Evolutionary conservation across 305 asterid genomes (phyloP).

Genomic region (Fraxinus platypoda): DNA sequence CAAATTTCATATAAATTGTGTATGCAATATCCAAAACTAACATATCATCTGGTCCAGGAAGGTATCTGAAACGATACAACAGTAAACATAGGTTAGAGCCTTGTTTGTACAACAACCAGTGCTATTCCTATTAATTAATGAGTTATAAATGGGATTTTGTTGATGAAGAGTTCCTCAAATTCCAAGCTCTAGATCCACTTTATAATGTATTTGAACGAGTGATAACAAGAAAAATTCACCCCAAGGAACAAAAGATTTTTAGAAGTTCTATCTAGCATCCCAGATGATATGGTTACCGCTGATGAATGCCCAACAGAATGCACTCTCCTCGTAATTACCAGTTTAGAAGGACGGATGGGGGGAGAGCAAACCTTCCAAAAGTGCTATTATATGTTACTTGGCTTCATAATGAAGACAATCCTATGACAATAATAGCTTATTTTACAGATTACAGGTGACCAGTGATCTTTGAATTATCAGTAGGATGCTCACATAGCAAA

Average conservation of each 20-base stretch:
- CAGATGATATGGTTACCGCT: neutral
- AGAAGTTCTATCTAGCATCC: neutral
- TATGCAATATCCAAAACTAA: slow-evolving; percentile 85
- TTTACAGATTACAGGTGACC: neutral
- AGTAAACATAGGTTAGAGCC: slow-evolving; percentile 7
- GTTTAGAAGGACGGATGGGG: neutral
- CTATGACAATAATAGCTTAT: neutral
- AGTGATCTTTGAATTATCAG: neutral
- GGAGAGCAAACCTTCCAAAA: neutral
- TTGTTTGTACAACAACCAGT: neutral
- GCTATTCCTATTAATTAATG: neutral
- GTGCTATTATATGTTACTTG: neutral
- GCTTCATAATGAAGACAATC: neutral
- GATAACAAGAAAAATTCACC: neutral
- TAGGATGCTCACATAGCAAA: neutral
- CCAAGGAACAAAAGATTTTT: neutral
- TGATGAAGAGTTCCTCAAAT: neutral
- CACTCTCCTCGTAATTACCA: neutral
- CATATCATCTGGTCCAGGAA: slow-evolving; percentile 92
- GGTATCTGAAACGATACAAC: slow-evolving; percentile 59
- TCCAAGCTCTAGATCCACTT: neutral
- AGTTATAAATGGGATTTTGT: neutral
- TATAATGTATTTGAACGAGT: neutral
- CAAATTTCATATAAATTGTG: slow-evolving; percentile 78
- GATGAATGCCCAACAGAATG: neutral